Base-by-base conservation (phyloP, 345 rosid species). In the Linum usitatissimum region DNA sequence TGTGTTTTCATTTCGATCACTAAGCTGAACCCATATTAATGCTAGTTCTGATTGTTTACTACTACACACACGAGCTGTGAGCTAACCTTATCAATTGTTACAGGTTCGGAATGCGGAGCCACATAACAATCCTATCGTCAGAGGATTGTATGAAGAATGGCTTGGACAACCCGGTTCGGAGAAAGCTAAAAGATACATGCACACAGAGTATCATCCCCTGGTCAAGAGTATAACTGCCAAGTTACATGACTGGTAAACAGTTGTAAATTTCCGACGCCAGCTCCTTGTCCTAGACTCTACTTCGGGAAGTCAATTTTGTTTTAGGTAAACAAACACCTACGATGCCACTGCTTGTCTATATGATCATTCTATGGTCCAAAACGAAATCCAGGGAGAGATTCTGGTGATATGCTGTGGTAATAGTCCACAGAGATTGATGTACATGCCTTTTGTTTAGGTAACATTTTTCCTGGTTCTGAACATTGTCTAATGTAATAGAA, bases 131-230 rank as follows among this genome's bases (percentile, higher is more conserved):
- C 90, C 85, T 48, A 75, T 78, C 38, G 94, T 89, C 8, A 84
- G 77, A 69, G 62, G 76, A 62, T 30, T 90, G 48, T 87, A 83
- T 48, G 84, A 84, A 0, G 96, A 93, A 64, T 90, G 96, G 99
- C 96, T 90, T 61, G 85, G 68, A 57, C 82, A 83, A 34, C 99
- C 97, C 30, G 92, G 97, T 67, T 93, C 96, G 1, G 75, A 75
- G 67, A 79, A 78, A 67, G 96, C 99, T 0, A 87, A 74, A 74
- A 78, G 71, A 78, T 75, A 73, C 64, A 53, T 90, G 83, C 96
- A 87, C 75, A 87, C 97, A 19, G 86, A 62, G 64, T 93, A 87
- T 77, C 97, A 90, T 79, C 95, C 92, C 3, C 71, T 90, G 19
- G 84, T 83, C 3, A 90, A 92, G 75, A 93, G 88, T 67, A 68